Percentiles rank a stretch among this genome's conserved stretches.
Conservation (phyloP, 176 grass and related monocot genomes). For the Hordeum marinum region DNA sequence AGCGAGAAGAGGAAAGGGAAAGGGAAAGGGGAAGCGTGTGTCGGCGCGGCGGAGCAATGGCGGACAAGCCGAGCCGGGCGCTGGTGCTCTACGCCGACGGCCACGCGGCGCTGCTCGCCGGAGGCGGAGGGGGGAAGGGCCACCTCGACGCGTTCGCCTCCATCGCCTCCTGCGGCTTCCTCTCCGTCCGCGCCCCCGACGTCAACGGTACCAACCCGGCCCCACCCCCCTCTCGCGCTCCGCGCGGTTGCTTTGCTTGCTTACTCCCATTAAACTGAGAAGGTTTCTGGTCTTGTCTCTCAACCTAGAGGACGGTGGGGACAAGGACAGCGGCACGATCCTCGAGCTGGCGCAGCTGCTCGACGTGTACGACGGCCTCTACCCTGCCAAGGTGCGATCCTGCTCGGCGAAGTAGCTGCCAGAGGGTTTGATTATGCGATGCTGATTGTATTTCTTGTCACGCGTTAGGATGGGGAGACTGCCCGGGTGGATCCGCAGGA, state of each 20-base stretch:
- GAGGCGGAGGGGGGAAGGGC: background rate
- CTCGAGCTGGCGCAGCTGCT: conserved; percentile 78
- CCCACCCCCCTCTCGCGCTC: background rate
- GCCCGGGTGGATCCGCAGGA: conserved; percentile 34
- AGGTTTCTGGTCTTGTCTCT: background rate
- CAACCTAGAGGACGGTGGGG: conserved; percentile 33
- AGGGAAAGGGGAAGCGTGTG: background rate
- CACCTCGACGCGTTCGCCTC: conserved; percentile 71
- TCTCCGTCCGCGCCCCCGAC: conserved; percentile 60
- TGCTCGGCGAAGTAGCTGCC: background rate
- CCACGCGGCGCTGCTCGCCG: conserved; percentile 45
- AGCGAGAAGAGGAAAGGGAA: background rate
- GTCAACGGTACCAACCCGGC: conserved; percentile 23
- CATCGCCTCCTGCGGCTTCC: conserved; percentile 69
- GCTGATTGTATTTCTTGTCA: background rate
- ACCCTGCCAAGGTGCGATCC: conserved; percentile 46
- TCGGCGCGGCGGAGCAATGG: conserved; percentile 43
- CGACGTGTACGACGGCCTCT: conserved; percentile 65
- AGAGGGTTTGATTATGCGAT: background rate
- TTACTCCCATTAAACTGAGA: background rate
- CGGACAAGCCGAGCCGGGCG: conserved; percentile 87
- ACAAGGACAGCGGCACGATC: conserved; percentile 36
- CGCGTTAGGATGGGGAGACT: conserved; percentile 35
- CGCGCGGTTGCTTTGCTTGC: background rate
- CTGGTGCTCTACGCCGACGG: conserved; percentile 85